These are phyloP conservation scores for Codiaeum variegatum DNA, from an alignment of 441 rosid species.

Conservation along the genomic window DNA sequence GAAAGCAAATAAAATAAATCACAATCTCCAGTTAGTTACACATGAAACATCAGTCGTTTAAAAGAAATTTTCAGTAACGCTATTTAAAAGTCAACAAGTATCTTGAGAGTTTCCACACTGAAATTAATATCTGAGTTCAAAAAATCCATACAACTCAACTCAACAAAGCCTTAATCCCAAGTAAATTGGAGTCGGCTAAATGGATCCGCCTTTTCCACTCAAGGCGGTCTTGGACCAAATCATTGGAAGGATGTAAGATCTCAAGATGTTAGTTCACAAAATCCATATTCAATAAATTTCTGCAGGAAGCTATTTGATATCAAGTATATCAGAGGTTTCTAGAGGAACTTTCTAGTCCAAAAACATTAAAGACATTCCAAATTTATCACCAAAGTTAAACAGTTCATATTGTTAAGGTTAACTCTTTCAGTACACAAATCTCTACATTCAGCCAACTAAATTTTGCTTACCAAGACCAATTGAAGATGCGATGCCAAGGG, in stretches of 20 bases:
- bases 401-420: not conserved
- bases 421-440: not conserved
- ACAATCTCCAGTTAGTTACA: not conserved
- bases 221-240: no score
- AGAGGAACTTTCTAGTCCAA: not conserved
- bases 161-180: no score
- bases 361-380: not conserved
- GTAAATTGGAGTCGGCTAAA: no score
- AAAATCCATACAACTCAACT: not conserved
- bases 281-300: not conserved
- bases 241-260: no score
- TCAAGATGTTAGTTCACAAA: not conserved
- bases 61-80: not conserved
- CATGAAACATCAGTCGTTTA: not conserved
- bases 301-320: not conserved
- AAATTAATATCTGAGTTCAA: not conserved
- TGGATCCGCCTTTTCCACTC: no score
- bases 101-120: not conserved
- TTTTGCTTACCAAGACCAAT: constrained; percentile 87
- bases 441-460: not conserved
- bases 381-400: not conserved
- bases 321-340: not conserved
- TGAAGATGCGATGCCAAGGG: constrained; percentile 97
- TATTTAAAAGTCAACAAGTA: not conserved
- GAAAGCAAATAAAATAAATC: not conserved